Evolutionary conservation across 2,329 filamentous ascomycete species (phyloP).

Genomic region (Diplodia scrobiculata): DNA sequence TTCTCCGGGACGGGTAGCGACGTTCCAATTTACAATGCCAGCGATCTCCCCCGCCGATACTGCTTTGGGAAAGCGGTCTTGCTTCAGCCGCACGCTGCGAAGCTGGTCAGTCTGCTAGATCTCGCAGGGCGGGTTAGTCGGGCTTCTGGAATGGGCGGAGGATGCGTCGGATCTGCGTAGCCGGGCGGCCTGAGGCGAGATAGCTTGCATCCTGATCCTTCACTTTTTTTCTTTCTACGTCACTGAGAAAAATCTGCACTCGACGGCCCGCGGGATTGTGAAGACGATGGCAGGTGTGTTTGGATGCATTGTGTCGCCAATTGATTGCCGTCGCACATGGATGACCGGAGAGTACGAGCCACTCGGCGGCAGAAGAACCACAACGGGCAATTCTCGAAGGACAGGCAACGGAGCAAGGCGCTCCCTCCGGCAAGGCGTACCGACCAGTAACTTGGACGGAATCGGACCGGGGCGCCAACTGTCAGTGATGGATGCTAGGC

Average conservation of each 20-base stretch:
- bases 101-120: neutral
- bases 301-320: neutral
- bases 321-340: neutral
- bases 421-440: neutral
- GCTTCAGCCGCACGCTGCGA: conserved; percentile 1
- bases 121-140: neutral
- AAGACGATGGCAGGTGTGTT: neutral
- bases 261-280: neutral
- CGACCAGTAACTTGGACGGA: neutral
- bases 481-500: neutral
- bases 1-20: neutral
- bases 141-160: conserved; percentile 12
- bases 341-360: neutral
- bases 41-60: neutral
- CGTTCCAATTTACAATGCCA: neutral
- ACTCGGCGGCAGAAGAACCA: neutral
- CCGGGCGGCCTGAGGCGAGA: neutral
- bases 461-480: neutral
- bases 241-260: too few species aligned
- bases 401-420: neutral
- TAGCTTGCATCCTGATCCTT: neutral
- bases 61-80: neutral
- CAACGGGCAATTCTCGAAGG: neutral
- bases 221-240: neutral
- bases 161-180: neutral